Evolutionary conservation across 768 basidiomycete species (phyloP).

Genomic region (Vararia minispora): DNA sequence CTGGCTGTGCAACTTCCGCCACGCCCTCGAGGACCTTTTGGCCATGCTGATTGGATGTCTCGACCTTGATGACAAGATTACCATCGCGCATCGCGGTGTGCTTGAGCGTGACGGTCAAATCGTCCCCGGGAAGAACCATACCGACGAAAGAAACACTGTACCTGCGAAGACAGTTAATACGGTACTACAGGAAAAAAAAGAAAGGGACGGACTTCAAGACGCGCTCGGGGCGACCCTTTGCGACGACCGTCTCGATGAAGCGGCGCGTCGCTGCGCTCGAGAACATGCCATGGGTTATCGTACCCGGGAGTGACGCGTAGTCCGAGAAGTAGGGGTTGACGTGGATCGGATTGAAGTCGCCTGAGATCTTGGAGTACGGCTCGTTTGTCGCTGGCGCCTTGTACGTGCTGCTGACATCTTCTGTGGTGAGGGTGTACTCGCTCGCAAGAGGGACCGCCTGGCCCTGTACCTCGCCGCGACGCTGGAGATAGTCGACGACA

Average conservation of each 20-base stretch:
- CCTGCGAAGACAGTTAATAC: constrained; percentile 25
- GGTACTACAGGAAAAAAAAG: constrained; percentile 2
- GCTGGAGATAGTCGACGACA: constrained; percentile 84
- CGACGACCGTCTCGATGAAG: constrained; percentile 88
- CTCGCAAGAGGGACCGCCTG: constrained; percentile 66
- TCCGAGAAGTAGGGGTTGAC: constrained; percentile 97
- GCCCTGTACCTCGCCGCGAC: constrained; percentile 76
- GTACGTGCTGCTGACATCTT: constrained; percentile 54
- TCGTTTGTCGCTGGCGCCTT: constrained; percentile 85
- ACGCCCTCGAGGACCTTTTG: constrained; percentile 90
- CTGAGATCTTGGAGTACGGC: constrained; percentile 90
- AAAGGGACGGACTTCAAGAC: constrained; percentile 61
- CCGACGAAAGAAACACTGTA: constrained; percentile 95
- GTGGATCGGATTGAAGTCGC: constrained; percentile 99
- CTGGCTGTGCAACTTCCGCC: constrained; percentile 87
- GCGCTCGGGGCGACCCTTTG: constrained; percentile 85
- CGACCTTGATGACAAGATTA: constrained; percentile 83
- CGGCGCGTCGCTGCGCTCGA: constrained; percentile 89
- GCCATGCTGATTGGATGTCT: constrained; percentile 72
- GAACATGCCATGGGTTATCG: constrained; percentile 98
- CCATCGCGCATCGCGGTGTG: constrained; percentile 90
- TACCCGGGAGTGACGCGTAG: constrained; percentile 85
- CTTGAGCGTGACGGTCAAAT: constrained; percentile 75
- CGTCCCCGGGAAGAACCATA: constrained; percentile 90
- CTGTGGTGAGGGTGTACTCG: constrained; percentile 70